Evolutionary conservation across 2,329 filamentous ascomycete species (phyloP), one percentile per base, ranked within the genome.

Genomic region (Xylariomycetidae sp.): DNA sequence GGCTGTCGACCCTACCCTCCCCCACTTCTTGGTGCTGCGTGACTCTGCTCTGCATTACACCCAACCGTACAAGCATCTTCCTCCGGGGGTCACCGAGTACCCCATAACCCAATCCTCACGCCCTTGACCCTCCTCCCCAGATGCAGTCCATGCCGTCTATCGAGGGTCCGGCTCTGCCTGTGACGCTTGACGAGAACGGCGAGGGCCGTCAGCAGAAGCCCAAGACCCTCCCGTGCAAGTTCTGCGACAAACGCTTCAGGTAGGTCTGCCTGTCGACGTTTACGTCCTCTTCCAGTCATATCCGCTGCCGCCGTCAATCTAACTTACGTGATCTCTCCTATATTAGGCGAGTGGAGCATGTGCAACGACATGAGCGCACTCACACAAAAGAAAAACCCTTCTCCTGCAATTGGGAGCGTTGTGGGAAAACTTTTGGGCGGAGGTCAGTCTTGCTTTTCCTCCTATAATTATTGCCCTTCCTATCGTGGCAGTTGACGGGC

Each of bases 371-470:
- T 54, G 74, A 78, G 56, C 67, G 74, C 42, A 78, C 74, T 20
- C 75, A 79, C 57, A 79, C 75, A 46, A 79, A 79, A 49, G 75
- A 79, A 58, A 79, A 79, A 54, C 75, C 75, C 7, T 79, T 79
- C 51, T 66, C 70, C 31, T 79, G 75, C 47, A 63, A 50, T 41
- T 76, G 73, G 70, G 67, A 68, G 50, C 65, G 70, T 25, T 79
- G 75, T 57, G 74, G 74, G 30, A 78, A 78, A 59, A 75, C 68
- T 2, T 79, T 79, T 59, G 73, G 74, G 50, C 63, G 75, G 61
- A 66, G 74, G 74, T 79, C 56, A 66, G 73, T 66, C 44, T 34
- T 40, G 20, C 42, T 38, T 24, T 28, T 18, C n/a, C n/a, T 14
- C 36, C 23, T 26, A 34, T 30, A 29, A 12, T 25, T 36, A 33